Evolutionary conservation across 129 eudicot species (phyloP).

Genomic region (Pulicaria dysenterica): DNA sequence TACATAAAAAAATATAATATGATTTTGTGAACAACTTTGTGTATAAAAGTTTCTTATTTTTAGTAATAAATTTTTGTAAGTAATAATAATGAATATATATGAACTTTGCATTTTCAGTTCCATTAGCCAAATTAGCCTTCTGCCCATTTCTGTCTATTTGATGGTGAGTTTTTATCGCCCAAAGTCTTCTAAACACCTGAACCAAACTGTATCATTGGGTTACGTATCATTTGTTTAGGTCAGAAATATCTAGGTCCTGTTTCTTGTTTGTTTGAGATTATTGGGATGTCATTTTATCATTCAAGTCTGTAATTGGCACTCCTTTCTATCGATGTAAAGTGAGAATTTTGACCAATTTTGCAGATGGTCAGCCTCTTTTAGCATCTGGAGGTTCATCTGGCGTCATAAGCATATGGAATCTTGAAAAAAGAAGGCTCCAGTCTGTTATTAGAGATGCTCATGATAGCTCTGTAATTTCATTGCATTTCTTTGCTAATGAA

Average conservation of each 20-base stretch:
- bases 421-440: constrained; percentile 84
- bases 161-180: not conserved
- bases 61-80: not conserved
- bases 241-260: not conserved
- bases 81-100: no score
- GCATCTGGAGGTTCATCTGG: constrained; percentile 99
- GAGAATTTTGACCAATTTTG: constrained; percentile 8
- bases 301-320: not conserved
- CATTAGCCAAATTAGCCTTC: not conserved
- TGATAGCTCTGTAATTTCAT: constrained; percentile 71
- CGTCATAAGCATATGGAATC: constrained; percentile 95
- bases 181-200: not conserved
- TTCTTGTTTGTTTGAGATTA: not conserved
- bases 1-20: not conserved
- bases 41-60: not conserved
- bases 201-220: not conserved
- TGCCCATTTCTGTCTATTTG: not conserved
- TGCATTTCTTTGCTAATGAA: constrained; percentile 89
- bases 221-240: not conserved
- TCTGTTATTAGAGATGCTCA: constrained; percentile 89
- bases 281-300: no score
- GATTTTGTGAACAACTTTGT: not conserved
- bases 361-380: constrained; percentile 93
- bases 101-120: no score
- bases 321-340: constrained; percentile 12